These are phyloP conservation scores for Aaosphaeria arxii DNA, from an alignment of 2,329 filamentous ascomycete species.

Conservation along the genomic window DNA sequence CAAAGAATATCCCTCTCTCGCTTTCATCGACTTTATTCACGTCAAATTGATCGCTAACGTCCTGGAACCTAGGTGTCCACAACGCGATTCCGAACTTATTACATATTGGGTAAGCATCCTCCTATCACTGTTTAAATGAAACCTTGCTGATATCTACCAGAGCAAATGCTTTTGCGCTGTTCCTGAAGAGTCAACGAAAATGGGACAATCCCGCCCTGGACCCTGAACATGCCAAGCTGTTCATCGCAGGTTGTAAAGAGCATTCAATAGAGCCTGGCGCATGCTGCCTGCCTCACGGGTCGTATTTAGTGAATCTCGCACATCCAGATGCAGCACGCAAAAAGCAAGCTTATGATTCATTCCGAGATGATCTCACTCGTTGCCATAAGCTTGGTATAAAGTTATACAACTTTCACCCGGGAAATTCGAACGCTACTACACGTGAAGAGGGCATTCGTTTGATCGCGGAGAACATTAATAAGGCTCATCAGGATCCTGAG, in stretches of 20 bases:
- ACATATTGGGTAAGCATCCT: conserved; percentile 60
- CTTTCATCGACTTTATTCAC: background rate
- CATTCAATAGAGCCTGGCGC: conserved; percentile 69
- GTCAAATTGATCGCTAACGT: background rate
- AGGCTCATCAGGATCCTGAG: conserved; percentile 64
- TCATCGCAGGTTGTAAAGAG: conserved; percentile 64
- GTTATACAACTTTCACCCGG: conserved; percentile 98
- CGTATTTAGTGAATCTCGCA: conserved; percentile 94
- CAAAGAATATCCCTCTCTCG: conserved; percentile 2
- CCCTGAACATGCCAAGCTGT: conserved; percentile 64
- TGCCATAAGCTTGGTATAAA: conserved; percentile 83
- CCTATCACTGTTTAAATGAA: background rate
- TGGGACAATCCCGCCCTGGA: conserved; percentile 82
- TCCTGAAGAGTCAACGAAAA: conserved; percentile 94
- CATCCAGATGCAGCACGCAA: conserved; percentile 78
- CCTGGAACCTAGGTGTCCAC: conserved; percentile 65
- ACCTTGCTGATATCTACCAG: conserved; percentile 40
- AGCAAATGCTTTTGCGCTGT: conserved; percentile 89
- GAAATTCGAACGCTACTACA: conserved; percentile 67
- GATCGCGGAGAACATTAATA: conserved; percentile 79
- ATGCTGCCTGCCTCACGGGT: conserved; percentile 88
- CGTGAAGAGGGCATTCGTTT: conserved; percentile 69
- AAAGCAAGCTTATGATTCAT: conserved; percentile 78
- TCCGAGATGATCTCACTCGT: conserved; percentile 81
- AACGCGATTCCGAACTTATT: conserved; percentile 77